These are phyloP conservation scores for Neurospora sp. DNA, from an alignment of 495 filamentous ascomycete genomes.

Conservation along the genomic window DNA sequence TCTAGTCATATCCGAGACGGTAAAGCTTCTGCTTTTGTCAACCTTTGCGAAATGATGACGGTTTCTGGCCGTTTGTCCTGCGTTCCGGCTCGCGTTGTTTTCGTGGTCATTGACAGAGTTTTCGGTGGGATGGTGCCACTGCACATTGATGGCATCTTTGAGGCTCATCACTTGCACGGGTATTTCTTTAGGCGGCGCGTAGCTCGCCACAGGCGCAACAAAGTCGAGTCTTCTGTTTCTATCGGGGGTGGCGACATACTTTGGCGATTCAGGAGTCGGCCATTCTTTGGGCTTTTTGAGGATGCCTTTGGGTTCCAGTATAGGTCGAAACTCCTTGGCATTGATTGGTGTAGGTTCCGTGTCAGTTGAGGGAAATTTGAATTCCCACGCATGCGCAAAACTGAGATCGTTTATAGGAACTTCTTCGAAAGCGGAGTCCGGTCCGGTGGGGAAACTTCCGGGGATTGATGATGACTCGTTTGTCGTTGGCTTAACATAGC, in stretches of 20 bases:
- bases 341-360: neutral
- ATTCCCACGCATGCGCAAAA: slow-evolving; percentile 9
- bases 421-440: slow-evolving; percentile 10
- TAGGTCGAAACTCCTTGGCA: slow-evolving; percentile 3
- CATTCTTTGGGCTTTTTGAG: slow-evolving; percentile 15
- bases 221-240: slow-evolving; percentile 17
- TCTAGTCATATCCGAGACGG: neutral
- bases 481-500: slow-evolving; percentile 7
- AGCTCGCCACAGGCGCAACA: slow-evolving; percentile 14
- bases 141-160: slow-evolving; percentile 1
- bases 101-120: neutral
- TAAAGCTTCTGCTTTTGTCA: neutral
- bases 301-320: slow-evolving; percentile 16
- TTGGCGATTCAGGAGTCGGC: slow-evolving; percentile 5
- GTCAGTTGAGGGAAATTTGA: slow-evolving; percentile 7
- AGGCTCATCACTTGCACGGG: slow-evolving; percentile 11
- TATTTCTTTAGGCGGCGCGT: slow-evolving; percentile 8
- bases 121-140: neutral
- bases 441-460: slow-evolving; percentile 9
- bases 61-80: neutral
- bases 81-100: neutral
- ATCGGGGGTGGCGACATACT: slow-evolving; percentile 15
- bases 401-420: slow-evolving; percentile 10
- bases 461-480: slow-evolving; percentile 4
- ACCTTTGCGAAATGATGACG: neutral